phyloP scores from a whole-genome alignment of 106 monocot species.

The Hemerocallis citrina region DNA sequence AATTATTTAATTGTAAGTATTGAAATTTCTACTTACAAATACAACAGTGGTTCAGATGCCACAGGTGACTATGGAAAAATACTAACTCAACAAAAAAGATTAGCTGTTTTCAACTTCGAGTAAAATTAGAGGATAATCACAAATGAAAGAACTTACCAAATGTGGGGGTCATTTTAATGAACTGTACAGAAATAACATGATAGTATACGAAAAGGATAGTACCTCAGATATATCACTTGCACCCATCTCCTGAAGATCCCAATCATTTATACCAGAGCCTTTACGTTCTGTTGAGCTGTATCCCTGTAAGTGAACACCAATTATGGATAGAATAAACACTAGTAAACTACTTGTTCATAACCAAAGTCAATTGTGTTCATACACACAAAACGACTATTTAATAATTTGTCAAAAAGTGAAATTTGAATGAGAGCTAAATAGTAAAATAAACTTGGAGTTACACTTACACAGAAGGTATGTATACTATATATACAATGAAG shows the following conservation, averaged over 20 bases:
- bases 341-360: neutral
- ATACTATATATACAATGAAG: neutral
- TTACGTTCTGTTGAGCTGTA: conserved; percentile 69
- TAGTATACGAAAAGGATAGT: neutral
- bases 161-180: neutral
- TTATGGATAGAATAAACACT: neutral
- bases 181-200: neutral
- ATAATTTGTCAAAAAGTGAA: neutral
- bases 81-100: neutral
- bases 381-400: conserved; percentile 2
- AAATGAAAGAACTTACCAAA: no score
- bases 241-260: conserved; percentile 88
- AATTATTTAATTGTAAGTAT: no score
- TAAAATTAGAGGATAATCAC: neutral
- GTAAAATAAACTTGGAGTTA: neutral
- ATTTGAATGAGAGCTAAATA: neutral
- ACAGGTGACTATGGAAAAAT: neutral
- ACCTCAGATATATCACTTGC: conserved; percentile 80
- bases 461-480: neutral
- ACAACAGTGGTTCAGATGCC: neutral
- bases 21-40: no score
- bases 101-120: neutral
- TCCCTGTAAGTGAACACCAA: conserved; percentile 35
- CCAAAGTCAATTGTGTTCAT: neutral
- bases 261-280: conserved; percentile 63